A percentile compares a stretch with the other conserved stretches of the same genome.
Conservation (phyloP, 2,329 filamentous ascomycete species). For the Fusarium agapanthi region DNA sequence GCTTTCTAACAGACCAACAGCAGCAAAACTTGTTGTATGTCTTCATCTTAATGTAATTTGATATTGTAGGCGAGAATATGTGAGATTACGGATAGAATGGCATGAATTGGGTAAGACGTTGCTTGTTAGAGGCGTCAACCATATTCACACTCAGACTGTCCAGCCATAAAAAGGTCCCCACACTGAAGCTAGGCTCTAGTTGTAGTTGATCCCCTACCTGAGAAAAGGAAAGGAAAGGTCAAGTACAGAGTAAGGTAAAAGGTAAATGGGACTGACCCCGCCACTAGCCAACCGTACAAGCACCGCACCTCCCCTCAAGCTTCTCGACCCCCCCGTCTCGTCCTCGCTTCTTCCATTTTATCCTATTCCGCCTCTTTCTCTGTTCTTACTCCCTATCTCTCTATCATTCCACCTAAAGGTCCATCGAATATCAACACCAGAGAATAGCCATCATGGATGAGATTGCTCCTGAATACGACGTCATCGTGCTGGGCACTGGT, state of each 20-base stretch:
- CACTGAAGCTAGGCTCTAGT: constrained; percentile 19
- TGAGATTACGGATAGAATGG: constrained; percentile 25
- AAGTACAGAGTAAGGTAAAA: constrained; percentile 42
- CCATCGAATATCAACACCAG: constrained; percentile 19
- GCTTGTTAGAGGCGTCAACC: constrained; percentile 13
- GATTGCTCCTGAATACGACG: constrained; percentile 98
- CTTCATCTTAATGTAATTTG: constrained; percentile 19
- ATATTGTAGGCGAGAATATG: constrained; percentile 10
- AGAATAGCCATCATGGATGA: constrained; percentile 77
- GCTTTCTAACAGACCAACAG: background rate
- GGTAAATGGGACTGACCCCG: constrained; percentile 41
- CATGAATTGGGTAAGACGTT: constrained; percentile 31
- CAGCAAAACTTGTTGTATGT: background rate
- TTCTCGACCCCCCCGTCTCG: constrained; percentile 20
- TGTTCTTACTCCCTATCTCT: constrained; percentile 1
- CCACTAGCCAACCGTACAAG: constrained; percentile 27
- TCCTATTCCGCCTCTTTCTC: constrained; percentile 30
- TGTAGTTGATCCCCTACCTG: constrained; percentile 38
- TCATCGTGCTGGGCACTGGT: constrained; percentile 98
- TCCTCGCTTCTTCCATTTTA: constrained; percentile 25
- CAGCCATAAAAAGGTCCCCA: constrained; percentile 32
- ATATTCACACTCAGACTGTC: background rate
- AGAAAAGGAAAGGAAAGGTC: constrained; percentile 20
- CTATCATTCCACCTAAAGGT: constrained; percentile 2
- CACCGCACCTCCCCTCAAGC: constrained; percentile 34